Percentiles rank a stretch among this genome's conserved stretches.
These are phyloP conservation scores for Thozetella sp. DNA, from an alignment of 495 filamentous ascomycete species.

Conservation along the genomic window DNA sequence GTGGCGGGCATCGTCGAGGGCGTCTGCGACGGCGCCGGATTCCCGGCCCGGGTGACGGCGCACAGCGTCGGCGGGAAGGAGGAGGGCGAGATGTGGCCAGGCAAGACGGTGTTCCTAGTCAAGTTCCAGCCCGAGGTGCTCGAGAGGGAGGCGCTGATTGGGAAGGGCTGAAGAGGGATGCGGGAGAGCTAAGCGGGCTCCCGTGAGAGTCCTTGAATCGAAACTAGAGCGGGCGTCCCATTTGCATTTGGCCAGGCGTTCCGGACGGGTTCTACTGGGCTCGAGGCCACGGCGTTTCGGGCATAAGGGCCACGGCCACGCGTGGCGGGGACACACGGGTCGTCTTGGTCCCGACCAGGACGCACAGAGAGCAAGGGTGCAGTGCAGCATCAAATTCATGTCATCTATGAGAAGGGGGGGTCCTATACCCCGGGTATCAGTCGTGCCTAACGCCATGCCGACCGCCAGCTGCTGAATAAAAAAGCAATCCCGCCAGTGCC, in stretches of 20 bases:
- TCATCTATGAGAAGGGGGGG: background rate
- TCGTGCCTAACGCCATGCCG: background rate
- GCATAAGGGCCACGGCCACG: conserved; percentile 1
- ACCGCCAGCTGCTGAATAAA: too few species aligned
- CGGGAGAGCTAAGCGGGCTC: background rate
- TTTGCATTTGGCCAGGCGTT: conserved; percentile 3
- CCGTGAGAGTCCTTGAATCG: background rate
- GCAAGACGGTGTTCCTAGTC: conserved; percentile 92
- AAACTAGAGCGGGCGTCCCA: background rate
- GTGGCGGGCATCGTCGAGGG: conserved; percentile 96
- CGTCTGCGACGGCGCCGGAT: conserved; percentile 88
- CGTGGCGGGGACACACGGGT: background rate
- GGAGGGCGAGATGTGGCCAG: conserved; percentile 86
- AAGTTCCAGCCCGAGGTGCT: conserved; percentile 86
- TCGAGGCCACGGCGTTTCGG: conserved; percentile 4
- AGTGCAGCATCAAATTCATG: background rate
- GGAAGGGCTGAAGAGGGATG: conserved; percentile 27
- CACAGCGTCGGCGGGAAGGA: conserved; percentile 79
- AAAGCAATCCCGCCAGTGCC: background rate
- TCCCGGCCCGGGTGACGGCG: conserved; percentile 86
- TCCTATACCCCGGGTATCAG: background rate
- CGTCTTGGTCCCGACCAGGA: background rate
- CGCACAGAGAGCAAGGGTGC: background rate
- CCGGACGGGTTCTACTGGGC: background rate
- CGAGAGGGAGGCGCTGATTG: conserved; percentile 78